Conservation (phyloP, 2,329 filamentous ascomycete genomes). For the Trichoderma sp. region DNA sequence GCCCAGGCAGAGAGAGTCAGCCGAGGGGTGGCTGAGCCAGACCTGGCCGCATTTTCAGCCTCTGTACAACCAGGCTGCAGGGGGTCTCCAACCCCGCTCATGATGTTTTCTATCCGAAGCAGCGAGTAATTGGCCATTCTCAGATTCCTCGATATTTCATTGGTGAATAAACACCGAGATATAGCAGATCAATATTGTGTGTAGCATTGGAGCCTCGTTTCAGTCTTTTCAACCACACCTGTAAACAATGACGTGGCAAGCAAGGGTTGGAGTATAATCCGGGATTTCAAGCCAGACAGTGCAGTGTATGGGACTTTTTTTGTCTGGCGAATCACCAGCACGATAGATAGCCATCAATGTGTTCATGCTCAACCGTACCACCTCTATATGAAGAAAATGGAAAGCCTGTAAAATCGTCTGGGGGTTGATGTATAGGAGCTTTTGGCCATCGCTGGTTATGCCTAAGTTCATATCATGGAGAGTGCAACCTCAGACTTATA, state of each 20-base stretch:
- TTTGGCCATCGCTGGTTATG: not conserved
- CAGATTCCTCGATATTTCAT: not conserved
- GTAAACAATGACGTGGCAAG: not conserved
- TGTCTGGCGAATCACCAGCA: not conserved
- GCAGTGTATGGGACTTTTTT: not conserved
- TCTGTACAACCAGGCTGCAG: not conserved
- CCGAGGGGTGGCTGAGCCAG: not conserved
- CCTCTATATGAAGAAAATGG: not conserved
- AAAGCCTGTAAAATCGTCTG: too few species aligned
- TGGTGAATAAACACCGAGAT: not conserved
- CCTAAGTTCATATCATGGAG: not conserved
- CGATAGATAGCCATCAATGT: not conserved
- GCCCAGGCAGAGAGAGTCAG: not conserved
- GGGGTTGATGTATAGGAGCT: too few species aligned
- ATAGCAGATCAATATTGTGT: not conserved
- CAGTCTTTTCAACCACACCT: not conserved
- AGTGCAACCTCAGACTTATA: not conserved
- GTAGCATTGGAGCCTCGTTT: not conserved
- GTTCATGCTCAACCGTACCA: not conserved
- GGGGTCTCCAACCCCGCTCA: not conserved
- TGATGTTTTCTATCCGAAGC: not conserved
- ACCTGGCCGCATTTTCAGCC: not conserved
- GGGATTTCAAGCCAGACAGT: not conserved
- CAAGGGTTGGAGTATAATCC: not conserved
- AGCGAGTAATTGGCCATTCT: not conserved